Conservation (phyloP, 352 stramenopile genomes). For the Phytophthora hybrid region DNA sequence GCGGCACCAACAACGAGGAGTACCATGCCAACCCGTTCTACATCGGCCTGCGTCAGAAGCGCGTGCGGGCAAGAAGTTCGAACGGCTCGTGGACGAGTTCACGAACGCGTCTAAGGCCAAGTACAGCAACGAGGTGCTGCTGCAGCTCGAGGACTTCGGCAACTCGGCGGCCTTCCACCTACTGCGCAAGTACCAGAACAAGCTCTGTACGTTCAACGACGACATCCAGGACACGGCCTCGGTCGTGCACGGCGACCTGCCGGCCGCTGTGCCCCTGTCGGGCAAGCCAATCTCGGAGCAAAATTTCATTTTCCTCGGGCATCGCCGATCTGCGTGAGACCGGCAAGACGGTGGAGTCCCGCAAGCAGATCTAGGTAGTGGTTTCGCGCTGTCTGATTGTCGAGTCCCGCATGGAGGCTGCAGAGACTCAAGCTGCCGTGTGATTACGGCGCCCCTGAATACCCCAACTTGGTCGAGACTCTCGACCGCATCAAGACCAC, state of each 20-base stretch:
- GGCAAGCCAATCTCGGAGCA: slow-evolving; percentile 90
- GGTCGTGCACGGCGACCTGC: slow-evolving; percentile 79
- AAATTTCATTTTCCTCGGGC: slow-evolving; percentile 95
- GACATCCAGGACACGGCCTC: slow-evolving; percentile 22
- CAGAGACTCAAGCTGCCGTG: slow-evolving; percentile 92
- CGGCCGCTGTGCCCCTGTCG: slow-evolving; percentile 74
- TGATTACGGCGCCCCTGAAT: slow-evolving; percentile 77
- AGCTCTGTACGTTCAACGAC: too few relatives aligned
- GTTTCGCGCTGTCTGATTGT: too few relatives aligned
- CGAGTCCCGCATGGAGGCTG: slow-evolving; percentile 44
- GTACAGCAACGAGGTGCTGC: slow-evolving; percentile 84
- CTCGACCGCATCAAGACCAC: slow-evolving; percentile 92
- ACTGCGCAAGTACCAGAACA: too few relatives aligned
- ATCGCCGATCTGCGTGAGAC: slow-evolving; percentile 87
- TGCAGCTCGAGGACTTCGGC: slow-evolving; percentile 90
- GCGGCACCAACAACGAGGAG: slow-evolving; percentile 96
- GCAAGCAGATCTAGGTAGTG: too few relatives aligned
- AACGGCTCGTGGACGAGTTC: slow-evolving; percentile 95
- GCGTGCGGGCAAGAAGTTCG: slow-evolving; percentile 54
- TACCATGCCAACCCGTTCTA: slow-evolving; percentile 60
- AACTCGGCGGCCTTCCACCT: too few relatives aligned
- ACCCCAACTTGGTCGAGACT: slow-evolving; percentile 69
- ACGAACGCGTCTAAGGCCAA: slow-evolving; percentile 93
- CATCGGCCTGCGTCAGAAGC: too few relatives aligned
- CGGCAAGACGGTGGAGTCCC: too few relatives aligned